Evolutionary conservation across 805 yeast genomes (phyloP).

Genomic region (Ogataea corticis): DNA sequence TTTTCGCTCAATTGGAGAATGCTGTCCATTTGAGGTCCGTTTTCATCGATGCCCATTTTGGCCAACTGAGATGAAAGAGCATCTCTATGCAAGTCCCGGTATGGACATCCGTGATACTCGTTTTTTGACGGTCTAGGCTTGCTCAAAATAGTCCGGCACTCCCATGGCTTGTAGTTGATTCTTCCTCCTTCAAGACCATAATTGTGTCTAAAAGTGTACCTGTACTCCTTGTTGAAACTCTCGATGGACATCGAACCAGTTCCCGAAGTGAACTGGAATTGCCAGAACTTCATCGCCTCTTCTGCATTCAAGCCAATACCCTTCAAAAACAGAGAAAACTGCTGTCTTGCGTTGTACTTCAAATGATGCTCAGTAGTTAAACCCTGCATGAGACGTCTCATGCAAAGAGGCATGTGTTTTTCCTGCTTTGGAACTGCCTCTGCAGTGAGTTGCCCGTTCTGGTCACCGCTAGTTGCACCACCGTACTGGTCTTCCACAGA

Average conservation of each 20-base stretch:
- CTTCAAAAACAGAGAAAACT: conserved; percentile 79
- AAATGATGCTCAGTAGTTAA: conserved; percentile 76
- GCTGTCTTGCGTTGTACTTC: conserved; percentile 81
- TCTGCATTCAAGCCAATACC: conserved; percentile 87
- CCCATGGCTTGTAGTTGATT: conserved; percentile 82
- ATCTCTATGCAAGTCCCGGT: conserved; percentile 71
- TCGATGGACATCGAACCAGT: conserved; percentile 58
- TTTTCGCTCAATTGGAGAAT: conserved; percentile 67
- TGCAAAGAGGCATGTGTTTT: conserved; percentile 79
- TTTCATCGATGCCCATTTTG: conserved; percentile 65
- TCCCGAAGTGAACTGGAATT: conserved; percentile 61
- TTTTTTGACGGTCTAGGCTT: conserved; percentile 66
- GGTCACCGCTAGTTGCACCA: conserved; percentile 18
- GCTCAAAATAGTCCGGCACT: conserved; percentile 73
- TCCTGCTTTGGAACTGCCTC: conserved; percentile 55
- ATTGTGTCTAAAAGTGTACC: conserved; percentile 82
- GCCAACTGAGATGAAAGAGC: conserved; percentile 55
- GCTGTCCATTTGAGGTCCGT: conserved; percentile 47
- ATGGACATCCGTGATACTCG: conserved; percentile 93
- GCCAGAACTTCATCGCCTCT: conserved; percentile 88
- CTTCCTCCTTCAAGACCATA: conserved; percentile 93
- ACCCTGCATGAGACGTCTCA: conserved; percentile 45
- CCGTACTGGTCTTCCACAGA: conserved; percentile 44
- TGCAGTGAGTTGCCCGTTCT: conserved; percentile 49
- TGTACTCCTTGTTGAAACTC: conserved; percentile 82